phyloP scores from a whole-genome alignment of 257 asterid genomes.

The Phtheirospermum japonicum region DNA sequence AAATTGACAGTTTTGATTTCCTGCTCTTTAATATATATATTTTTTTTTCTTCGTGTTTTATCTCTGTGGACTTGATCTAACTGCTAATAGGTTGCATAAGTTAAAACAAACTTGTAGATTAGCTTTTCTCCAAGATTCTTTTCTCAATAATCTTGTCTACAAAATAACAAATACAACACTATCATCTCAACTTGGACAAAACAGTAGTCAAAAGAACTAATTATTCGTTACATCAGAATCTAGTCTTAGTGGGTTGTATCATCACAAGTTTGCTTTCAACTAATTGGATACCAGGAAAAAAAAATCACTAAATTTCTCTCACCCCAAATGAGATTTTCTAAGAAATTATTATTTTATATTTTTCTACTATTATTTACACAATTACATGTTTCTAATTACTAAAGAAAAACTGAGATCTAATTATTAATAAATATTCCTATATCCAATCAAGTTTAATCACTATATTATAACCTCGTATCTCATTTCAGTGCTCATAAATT shows the following conservation, averaged over 20 bases:
- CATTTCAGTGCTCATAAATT: too few relatives aligned
- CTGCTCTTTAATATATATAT: neutral
- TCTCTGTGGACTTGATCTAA: neutral
- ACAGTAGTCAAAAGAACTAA: constrained; percentile 23
- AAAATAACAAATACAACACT: constrained; percentile 23
- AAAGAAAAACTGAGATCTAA: too few relatives aligned
- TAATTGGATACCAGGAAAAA: too few relatives aligned
- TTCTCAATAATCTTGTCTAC: constrained; percentile 10
- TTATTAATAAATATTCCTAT: too few relatives aligned
- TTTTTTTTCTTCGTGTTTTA: neutral
- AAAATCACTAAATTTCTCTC: too few relatives aligned
- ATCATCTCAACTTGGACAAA: constrained; percentile 22
- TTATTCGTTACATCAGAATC: constrained; percentile 22
- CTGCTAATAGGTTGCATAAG: neutral
- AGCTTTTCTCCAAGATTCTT: constrained; percentile 15
- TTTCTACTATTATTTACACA: too few relatives aligned
- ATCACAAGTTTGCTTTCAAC: constrained; percentile 9
- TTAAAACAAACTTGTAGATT: neutral
- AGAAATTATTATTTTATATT: too few relatives aligned
- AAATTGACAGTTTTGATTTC: neutral
- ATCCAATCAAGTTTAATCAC: too few relatives aligned
- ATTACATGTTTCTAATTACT: too few relatives aligned
- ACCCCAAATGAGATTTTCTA: too few relatives aligned
- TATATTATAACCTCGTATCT: too few relatives aligned
- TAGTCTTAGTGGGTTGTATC: constrained; percentile 26